A percentile compares a stretch with the other conserved stretches of the same genome.
phyloP scores from a whole-genome alignment of 306 rosid species.

The Echinosophora koreensis region DNA sequence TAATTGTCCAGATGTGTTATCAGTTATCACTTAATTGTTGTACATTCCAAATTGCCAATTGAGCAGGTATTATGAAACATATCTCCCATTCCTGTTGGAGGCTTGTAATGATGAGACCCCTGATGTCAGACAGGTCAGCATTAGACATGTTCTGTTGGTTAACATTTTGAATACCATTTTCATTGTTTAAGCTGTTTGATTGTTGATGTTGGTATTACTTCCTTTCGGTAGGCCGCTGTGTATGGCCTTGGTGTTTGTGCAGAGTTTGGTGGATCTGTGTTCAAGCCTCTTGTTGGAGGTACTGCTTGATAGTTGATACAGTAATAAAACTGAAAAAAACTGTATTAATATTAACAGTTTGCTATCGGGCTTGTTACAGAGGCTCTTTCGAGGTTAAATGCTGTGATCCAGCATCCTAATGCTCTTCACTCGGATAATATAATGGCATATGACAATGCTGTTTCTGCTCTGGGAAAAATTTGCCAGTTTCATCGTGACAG shows the following conservation, averaged over 20 bases:
- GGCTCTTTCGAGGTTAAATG: conserved; percentile 94
- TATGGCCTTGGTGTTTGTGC: conserved; percentile 99
- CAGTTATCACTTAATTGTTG: neutral
- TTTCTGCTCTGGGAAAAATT: conserved; percentile 93
- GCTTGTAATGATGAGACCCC: conserved; percentile 96
- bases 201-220: conserved; percentile 7
- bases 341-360: conserved; percentile 29
- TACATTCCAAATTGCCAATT: conserved; percentile 51
- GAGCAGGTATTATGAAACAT: conserved; percentile 89
- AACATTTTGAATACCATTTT: conserved; percentile 27
- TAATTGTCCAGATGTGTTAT: conserved; percentile 25
- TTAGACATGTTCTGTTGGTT: conserved; percentile 26
- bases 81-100: conserved; percentile 94
- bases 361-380: conserved; percentile 61
- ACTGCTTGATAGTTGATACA: conserved; percentile 29
- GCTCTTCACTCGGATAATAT: conserved; percentile 79
- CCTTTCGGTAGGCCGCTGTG: conserved; percentile 82
- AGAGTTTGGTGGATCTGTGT: conserved; percentile 88
- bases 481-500: conserved; percentile 87
- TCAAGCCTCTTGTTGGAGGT: conserved; percentile 94
- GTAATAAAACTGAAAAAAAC: neutral
- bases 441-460: conserved; percentile 99
- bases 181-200: conserved; percentile 36
- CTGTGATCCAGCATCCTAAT: conserved; percentile 89
- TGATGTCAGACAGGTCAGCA: conserved; percentile 94